These are phyloP conservation scores for Fremontodendron californicum DNA, from an alignment of 345 rosid genomes.

Conservation along the genomic window DNA sequence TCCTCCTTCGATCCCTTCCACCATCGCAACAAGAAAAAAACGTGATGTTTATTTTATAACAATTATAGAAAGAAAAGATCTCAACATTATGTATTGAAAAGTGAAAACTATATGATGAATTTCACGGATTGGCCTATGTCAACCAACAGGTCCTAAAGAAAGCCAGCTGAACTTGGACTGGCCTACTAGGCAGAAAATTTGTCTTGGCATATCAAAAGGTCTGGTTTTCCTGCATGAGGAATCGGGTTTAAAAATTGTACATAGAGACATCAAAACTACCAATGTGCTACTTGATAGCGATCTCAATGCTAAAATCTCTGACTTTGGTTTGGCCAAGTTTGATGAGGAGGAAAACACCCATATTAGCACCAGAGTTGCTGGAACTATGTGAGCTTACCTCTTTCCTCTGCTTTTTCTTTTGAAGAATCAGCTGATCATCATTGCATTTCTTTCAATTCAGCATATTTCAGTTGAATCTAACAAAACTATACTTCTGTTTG, in stretches of 20 bases:
- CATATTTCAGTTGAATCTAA: not conserved
- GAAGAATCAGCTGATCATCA: not conserved
- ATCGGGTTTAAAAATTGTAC: conserved; percentile 61
- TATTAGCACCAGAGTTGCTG: conserved; percentile 65
- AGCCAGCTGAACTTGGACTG: conserved; percentile 48
- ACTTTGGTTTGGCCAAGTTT: conserved; percentile 69
- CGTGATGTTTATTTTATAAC: conserved; percentile 28
- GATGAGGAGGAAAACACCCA: conserved; percentile 66
- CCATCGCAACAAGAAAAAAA: not conserved
- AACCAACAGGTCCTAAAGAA: conserved; percentile 34
- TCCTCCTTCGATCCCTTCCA: not conserved
- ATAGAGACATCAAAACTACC: conserved; percentile 68
- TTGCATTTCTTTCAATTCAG: not conserved
- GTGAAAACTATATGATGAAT: not conserved
- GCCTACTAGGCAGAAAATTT: conserved; percentile 56
- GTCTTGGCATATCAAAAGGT: conserved; percentile 68
- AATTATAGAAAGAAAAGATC: not conserved
- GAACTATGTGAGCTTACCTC: conserved; percentile 46
- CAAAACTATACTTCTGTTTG: not conserved
- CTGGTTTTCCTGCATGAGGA: conserved; percentile 68
- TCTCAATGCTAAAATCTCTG: conserved; percentile 56
- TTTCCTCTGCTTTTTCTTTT: not conserved
- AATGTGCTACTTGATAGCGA: conserved; percentile 60
- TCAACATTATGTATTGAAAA: not conserved
- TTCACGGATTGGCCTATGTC: not conserved